Conservation (phyloP, 192 early-diverging fungal species). For the Radiomyces spectabilis region DNA sequence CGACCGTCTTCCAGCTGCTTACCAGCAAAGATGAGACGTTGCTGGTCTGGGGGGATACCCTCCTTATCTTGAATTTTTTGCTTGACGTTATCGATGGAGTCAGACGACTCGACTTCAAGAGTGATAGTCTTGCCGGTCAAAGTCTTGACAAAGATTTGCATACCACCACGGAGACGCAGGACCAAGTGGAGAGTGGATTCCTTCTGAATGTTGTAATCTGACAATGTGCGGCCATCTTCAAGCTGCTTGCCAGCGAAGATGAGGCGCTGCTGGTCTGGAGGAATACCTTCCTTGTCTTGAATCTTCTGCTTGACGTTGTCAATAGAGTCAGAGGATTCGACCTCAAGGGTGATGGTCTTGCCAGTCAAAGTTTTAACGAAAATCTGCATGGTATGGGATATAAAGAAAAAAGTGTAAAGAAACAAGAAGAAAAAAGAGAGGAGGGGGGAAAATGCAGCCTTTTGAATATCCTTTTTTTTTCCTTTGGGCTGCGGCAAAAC, state of each 20-base stretch:
- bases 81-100: conserved; percentile 77
- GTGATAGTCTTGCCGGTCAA: conserved; percentile 97
- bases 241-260: conserved; percentile 82
- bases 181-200: conserved; percentile 76
- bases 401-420: too few species aligned
- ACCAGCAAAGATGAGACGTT: conserved; percentile 73
- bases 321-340: conserved; percentile 68
- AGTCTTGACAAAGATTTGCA: conserved; percentile 57
- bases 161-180: conserved; percentile 73
- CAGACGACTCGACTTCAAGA: conserved; percentile 75
- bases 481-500: too few species aligned
- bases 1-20: conserved; percentile 79
- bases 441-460: background rate
- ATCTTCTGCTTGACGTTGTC: conserved; percentile 80
- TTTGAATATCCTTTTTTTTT: background rate
- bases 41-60: conserved; percentile 81
- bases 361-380: conserved; percentile 88
- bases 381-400: conserved; percentile 43
- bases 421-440: too few species aligned
- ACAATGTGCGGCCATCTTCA: conserved; percentile 66
- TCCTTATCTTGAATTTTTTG: conserved; percentile 96
- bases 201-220: conserved; percentile 82
- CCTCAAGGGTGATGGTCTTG: conserved; percentile 95
- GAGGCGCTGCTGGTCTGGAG: conserved; percentile 77
- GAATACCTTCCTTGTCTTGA: conserved; percentile 84